phyloP scores from a whole-genome alignment of 1,284 basidiomycete genomes.

The Ustilago xerochloae region DNA sequence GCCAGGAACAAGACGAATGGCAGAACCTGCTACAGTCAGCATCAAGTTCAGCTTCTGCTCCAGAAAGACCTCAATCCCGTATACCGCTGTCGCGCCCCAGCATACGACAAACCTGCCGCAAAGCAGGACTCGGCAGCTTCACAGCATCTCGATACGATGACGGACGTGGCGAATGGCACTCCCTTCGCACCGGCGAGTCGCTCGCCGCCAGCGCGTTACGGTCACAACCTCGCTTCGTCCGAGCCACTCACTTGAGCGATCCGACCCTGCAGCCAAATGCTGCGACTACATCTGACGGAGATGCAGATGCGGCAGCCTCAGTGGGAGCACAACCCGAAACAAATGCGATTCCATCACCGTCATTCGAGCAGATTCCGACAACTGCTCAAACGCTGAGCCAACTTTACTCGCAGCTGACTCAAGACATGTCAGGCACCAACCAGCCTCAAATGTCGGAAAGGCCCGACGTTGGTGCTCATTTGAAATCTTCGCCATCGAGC shows the following conservation, averaged over 20 bases:
- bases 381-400: conserved; percentile 8
- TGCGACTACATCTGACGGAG: not conserved
- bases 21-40: not conserved
- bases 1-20: not conserved
- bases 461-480: no score
- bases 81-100: not conserved
- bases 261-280: not conserved
- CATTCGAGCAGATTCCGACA: not conserved
- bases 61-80: no score
- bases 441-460: no score
- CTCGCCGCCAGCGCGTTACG: conserved; percentile 10
- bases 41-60: no score
- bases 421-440: conserved; percentile 15
- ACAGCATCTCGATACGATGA: not conserved
- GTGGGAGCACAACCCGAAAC: not conserved
- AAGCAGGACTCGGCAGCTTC: conserved; percentile 22
- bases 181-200: conserved; percentile 10
- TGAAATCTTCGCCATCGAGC: no score
- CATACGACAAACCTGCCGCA: not conserved
- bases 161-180: conserved; percentile 4
- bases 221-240: conserved; percentile 31
- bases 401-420: conserved; percentile 28
- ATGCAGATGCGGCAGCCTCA: not conserved
- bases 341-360: not conserved
- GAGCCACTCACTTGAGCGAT: conserved; percentile 28